Evolutionary conservation across 306 rosid genomes (phyloP), one percentile per base, ranked within the genome.

Genomic region (Chamaecrista fasciculata): DNA sequence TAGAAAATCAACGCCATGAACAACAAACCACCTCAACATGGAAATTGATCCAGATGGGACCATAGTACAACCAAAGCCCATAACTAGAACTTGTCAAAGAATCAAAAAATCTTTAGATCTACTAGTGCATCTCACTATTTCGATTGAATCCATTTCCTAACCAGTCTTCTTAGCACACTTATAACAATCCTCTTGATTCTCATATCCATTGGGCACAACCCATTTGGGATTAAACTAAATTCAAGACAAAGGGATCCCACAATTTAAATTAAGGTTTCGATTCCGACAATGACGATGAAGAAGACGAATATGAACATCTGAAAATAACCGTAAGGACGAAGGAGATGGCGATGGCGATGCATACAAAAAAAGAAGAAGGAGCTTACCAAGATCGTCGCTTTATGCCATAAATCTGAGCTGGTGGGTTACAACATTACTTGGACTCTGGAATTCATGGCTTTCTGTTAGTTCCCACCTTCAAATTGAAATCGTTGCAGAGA

Each of bases 331-430:
- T 37, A 18, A 40, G 36, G 15, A 66, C 8, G 29, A 33, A 56
- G 31, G 8, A 51, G 20, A 52, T 36, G 14, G 63, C 15, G 34
- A 42, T 8, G 50, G 50, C 46, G 5, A 28, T 25, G 55, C 16
- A 63, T 11, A 19, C 23, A 23, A 25, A 60, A 25, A 48, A 52
- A 62, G 25, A 76, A 51, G 5, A 21, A n/a, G 18, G 33, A 62
- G 47, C 71, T 76, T 52, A 76, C 76, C 46, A 34, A n/a, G 75
- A 63, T 14, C 65, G 9, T 16, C 40, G 55, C 59, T 61, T 29
- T 15, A 20, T 25, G 63, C 57, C 39, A 51, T 11, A 46, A 75
- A 75, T 75, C 53, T n/a, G 62, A 67, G 68, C 43, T 56, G 48
- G 53, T n/a, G 20, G 18, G 23, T 43, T 34, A 12, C 73, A 57